These are phyloP conservation scores for Talaromyces sp. DNA, from an alignment of 2,329 filamentous ascomycete species.

Conservation along the genomic window DNA sequence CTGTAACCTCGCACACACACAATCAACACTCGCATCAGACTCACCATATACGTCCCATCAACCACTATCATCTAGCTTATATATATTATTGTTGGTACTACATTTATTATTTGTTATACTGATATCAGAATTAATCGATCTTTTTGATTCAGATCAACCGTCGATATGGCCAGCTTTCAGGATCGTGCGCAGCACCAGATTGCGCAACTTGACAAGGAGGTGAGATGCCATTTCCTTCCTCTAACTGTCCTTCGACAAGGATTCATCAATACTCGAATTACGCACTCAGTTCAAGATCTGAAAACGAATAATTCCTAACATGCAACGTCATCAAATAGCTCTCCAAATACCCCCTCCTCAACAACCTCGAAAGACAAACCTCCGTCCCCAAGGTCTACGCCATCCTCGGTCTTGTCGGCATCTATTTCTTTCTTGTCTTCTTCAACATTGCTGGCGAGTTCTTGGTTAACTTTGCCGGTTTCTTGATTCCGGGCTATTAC, in stretches of 20 bases:
- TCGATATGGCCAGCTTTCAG: constrained; percentile 53
- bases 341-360: constrained; percentile 65
- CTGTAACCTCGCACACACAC: constrained; percentile 9
- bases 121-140: background rate
- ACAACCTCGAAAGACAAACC: constrained; percentile 68
- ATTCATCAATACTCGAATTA: background rate
- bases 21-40: background rate
- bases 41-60: background rate
- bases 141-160: background rate
- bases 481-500: constrained; percentile 65
- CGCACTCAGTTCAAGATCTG: background rate
- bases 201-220: constrained; percentile 68
- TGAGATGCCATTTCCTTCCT: constrained; percentile 29
- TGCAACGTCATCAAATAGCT: constrained; percentile 46
- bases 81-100: background rate
- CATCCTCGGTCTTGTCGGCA: constrained; percentile 61
- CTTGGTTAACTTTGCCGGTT: constrained; percentile 66
- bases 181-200: constrained; percentile 64
- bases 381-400: constrained; percentile 68
- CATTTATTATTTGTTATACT: background rate
- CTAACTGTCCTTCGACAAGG: too few species aligned
- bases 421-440: constrained; percentile 70
- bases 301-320: background rate
- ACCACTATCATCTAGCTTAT: background rate
- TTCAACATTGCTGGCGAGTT: constrained; percentile 70